Conservation (phyloP, 345 rosid species). For the Cardiospermum halicacabum region DNA sequence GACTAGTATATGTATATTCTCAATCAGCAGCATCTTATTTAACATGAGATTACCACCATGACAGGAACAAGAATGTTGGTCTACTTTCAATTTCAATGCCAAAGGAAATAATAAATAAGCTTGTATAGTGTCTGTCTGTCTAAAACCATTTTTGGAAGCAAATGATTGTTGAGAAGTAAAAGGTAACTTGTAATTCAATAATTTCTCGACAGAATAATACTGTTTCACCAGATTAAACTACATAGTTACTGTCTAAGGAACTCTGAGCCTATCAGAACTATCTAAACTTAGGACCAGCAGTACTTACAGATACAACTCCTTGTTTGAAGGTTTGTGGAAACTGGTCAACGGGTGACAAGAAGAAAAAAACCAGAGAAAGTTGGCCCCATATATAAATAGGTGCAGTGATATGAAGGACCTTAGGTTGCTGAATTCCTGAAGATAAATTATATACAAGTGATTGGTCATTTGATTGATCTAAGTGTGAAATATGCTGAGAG, state of each 20-base stretch:
- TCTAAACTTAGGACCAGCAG: too few relatives aligned
- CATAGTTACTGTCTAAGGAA: too few relatives aligned
- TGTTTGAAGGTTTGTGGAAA: too few relatives aligned
- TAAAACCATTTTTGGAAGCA: background rate
- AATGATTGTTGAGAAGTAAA: background rate
- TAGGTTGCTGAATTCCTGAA: too few relatives aligned
- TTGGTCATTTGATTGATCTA: too few relatives aligned
- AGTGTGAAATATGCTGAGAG: background rate
- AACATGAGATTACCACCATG: background rate
- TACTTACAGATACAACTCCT: too few relatives aligned
- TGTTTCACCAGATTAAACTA: background rate
- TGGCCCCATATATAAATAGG: too few relatives aligned
- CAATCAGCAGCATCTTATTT: background rate
- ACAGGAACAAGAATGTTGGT: constrained; percentile 3
- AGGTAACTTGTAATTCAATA: background rate
- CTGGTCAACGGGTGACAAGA: too few relatives aligned
- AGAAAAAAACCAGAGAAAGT: too few relatives aligned
- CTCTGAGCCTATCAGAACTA: background rate
- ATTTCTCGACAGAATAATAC: background rate
- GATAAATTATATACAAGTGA: too few relatives aligned
- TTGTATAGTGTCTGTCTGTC: background rate
- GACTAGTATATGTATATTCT: background rate
- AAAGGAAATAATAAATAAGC: background rate
- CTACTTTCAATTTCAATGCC: background rate
- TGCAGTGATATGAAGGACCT: too few relatives aligned